A percentile compares a stretch with the other conserved stretches of the same genome.
Conservation (phyloP, 2,329 filamentous ascomycete species). For the Fusarium kyushuense region DNA sequence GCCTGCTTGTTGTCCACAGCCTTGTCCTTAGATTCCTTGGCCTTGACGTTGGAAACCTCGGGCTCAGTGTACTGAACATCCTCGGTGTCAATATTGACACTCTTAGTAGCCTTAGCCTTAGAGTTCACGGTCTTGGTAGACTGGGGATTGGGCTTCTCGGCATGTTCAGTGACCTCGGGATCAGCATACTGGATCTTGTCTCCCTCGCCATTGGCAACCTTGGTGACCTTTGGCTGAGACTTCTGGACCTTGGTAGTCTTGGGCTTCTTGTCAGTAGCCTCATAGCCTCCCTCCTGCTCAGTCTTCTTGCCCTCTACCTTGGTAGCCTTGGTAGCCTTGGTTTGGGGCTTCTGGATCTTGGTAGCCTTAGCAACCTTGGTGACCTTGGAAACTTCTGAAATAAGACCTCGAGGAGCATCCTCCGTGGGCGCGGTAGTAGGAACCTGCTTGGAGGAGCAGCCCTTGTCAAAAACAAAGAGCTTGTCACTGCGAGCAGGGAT, state of each 20-base stretch:
- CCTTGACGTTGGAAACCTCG: no score
- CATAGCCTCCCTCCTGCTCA: background rate
- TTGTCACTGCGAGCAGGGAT: background rate
- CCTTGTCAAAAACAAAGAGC: conserved; percentile 10
- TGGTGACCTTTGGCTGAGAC: conserved; percentile 1
- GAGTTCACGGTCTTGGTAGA: background rate
- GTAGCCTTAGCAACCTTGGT: background rate
- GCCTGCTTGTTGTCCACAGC: no score
- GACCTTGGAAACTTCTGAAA: background rate
- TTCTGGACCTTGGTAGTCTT: background rate
- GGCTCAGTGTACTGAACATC: background rate
- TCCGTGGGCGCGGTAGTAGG: conserved; percentile 1
- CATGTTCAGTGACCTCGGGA: background rate
- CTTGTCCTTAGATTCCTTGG: no score
- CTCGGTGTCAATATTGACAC: background rate
- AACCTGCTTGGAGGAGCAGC: conserved; percentile 14
- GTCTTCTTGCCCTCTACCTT: background rate
- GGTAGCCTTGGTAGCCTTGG: background rate
- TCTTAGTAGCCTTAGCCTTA: conserved; percentile 2
- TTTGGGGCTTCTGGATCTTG: no score
- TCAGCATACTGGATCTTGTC: background rate
- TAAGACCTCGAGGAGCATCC: background rate
- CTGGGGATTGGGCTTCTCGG: background rate
- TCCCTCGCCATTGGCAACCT: background rate
- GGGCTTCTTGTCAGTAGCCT: background rate